phyloP scores from a whole-genome alignment of 164 flowering plant species.

The Magnolia sinica region DNA sequence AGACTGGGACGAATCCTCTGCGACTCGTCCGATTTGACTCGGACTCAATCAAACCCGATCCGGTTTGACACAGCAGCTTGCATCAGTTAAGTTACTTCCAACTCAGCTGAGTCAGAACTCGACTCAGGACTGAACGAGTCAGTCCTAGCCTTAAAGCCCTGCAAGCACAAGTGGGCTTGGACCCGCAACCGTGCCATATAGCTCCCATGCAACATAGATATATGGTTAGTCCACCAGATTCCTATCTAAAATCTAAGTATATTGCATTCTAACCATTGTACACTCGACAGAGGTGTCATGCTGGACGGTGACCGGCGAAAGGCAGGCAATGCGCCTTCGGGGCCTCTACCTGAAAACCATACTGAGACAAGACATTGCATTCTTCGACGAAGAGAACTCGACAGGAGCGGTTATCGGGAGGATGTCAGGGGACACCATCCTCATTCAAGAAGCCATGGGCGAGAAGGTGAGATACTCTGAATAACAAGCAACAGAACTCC shows the following conservation, averaged over 20 bases:
- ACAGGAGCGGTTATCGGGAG: slow-evolving; percentile 65
- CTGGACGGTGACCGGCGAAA: slow-evolving; percentile 61
- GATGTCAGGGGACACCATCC: slow-evolving; percentile 67
- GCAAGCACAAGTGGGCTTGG: neutral
- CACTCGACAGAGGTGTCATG: slow-evolving; percentile 44
- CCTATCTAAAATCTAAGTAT: neutral
- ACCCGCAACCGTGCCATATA: neutral
- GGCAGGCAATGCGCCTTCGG: slow-evolving; percentile 50
- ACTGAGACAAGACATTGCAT: slow-evolving; percentile 58
- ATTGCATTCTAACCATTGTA: neutral
- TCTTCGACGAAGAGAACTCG: slow-evolving; percentile 55
- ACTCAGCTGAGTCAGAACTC: neutral
- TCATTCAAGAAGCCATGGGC: slow-evolving; percentile 72
- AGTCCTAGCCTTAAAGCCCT: neutral
- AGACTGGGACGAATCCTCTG: neutral
- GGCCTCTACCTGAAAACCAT: slow-evolving; percentile 49
- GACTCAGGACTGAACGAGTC: neutral
- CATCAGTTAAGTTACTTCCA: neutral
- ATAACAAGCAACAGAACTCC: neutral
- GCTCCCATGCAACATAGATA: neutral
- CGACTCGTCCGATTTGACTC: too few relatives aligned
- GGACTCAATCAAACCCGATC: too few relatives aligned
- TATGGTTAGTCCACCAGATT: neutral
- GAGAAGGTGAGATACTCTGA: slow-evolving; percentile 39
- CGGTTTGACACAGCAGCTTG: neutral